Percentiles rank a stretch among this genome's conserved stretches.
These are phyloP conservation scores for Globisporangium paroecandrum DNA, from an alignment of 352 stramenopile species.

Conservation along the genomic window DNA sequence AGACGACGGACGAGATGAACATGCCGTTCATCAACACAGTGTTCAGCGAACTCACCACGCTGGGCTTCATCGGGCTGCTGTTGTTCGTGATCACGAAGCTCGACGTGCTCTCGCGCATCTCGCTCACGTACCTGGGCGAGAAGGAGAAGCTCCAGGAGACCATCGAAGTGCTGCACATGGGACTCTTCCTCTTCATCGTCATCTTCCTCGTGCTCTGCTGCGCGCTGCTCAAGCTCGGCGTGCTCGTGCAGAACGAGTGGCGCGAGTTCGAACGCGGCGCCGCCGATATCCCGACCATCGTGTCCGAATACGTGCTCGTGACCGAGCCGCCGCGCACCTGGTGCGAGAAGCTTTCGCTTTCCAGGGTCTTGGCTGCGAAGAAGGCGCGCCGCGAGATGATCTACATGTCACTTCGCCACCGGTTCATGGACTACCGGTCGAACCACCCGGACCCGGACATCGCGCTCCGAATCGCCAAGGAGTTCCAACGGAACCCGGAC, in stretches of 20 bases:
- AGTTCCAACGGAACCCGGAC: slow-evolving; percentile 59
- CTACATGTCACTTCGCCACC: slow-evolving; percentile 55
- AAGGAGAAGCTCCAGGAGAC: slow-evolving; percentile 59
- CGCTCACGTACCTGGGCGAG: slow-evolving; percentile 34
- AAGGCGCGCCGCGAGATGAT: slow-evolving; percentile 60
- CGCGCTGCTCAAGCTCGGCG: slow-evolving; percentile 56
- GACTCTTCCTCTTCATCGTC: slow-evolving; percentile 78
- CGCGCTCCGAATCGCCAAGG: slow-evolving; percentile 41
- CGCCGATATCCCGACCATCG: slow-evolving; percentile 44
- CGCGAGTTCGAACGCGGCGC: slow-evolving; percentile 64
- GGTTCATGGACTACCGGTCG: slow-evolving; percentile 68
- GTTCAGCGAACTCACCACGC: slow-evolving; percentile 66
- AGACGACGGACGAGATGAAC: slow-evolving; percentile 65
- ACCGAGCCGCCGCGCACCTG: slow-evolving; percentile 44
- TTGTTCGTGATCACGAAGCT: slow-evolving; percentile 69
- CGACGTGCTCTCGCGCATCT: slow-evolving; percentile 47
- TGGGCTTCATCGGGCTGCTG: slow-evolving; percentile 66
- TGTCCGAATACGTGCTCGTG: slow-evolving; percentile 57
- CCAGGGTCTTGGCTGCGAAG: slow-evolving; percentile 21
- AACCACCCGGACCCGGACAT: slow-evolving; percentile 57
- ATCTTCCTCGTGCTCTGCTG: slow-evolving; percentile 76
- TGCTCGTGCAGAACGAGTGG: slow-evolving; percentile 63
- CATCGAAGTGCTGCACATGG: slow-evolving; percentile 77
- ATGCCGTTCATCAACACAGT: slow-evolving; percentile 72
- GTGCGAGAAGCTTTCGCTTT: slow-evolving; percentile 32